Evolutionary conservation across 2,329 filamentous ascomycete species (phyloP), one percentile per base, ranked within the genome.

Genomic region (Epichloe hybrida): DNA sequence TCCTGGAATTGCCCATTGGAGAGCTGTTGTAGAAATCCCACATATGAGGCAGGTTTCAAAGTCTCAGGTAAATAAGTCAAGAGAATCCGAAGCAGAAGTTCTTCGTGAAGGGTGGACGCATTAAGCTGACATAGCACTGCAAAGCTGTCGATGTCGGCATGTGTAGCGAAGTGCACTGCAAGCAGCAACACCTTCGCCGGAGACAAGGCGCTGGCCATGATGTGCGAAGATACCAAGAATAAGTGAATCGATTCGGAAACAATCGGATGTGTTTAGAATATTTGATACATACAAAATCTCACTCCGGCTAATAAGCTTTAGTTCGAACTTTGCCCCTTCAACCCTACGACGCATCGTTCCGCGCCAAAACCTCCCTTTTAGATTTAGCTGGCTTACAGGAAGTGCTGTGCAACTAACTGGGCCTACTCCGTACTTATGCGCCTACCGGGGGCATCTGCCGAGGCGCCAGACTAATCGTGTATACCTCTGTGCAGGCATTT

Each of bases 21-120:
- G 53, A 89, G 67, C 49, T 80, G 74, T 57, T 76, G 66, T 17
- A 89, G 61, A 48, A 87, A 76, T 13, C 70, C 69, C 17, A 79
- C 69, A 61, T 90, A 90, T 44, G 71, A 63, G n/a, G 66, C 67
- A 5, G 87, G 80, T 5, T 77, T 76, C 5, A 80, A 62, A 42
- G 77, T 83, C 65, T 91, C 86, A 27, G 88, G 88, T 1, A 94
- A 73, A 61, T 84, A 87, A 20, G 83, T 87, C 44, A 94, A 74
- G 21, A 94, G 68, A 49, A 93, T 81, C 43, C 84, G 81, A 52
- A 93, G 72, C 23, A 87, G 63, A 13, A 88, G 69, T 51, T 85
- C 79, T 43, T 77, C 74, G 31, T 76, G 72, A 50, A 93, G 71
- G 38, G 82, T 73, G 50, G 75, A 69, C 49, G 68, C 66, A 57